phyloP scores from a whole-genome alignment of 805 yeast species.

The Cyberlindnera japonica region DNA sequence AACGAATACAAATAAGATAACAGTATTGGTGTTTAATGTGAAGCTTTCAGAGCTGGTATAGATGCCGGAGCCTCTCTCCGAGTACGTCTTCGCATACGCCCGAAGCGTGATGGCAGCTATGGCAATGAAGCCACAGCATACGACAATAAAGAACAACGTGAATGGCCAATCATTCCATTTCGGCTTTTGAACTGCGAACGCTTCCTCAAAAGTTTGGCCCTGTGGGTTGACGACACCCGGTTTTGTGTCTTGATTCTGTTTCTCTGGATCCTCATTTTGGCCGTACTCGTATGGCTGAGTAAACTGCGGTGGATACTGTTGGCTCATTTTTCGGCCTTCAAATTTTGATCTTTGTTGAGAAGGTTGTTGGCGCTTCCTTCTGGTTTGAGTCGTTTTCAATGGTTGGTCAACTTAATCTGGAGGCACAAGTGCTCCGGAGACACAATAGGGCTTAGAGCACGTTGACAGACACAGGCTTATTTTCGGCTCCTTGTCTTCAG shows the following conservation, averaged over 20 bases:
- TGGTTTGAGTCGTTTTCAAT: too few relatives aligned
- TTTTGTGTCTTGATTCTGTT: slow-evolving; percentile 24
- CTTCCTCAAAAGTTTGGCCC: slow-evolving; percentile 55
- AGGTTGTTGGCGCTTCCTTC: too few relatives aligned
- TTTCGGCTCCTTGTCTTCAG: too few relatives aligned
- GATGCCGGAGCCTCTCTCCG: slow-evolving; percentile 59
- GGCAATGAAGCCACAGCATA: slow-evolving; percentile 63
- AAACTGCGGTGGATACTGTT: slow-evolving; percentile 19
- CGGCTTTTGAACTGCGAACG: slow-evolving; percentile 64
- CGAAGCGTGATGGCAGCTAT: slow-evolving; percentile 66
- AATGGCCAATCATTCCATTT: slow-evolving; percentile 71
- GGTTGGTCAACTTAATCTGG: too few relatives aligned
- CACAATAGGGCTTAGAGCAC: slow-evolving; percentile 1
- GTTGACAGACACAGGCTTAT: too few relatives aligned
- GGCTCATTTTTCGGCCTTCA: not conserved
- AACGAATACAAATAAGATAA: slow-evolving; percentile 64
- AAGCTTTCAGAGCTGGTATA: slow-evolving; percentile 51
- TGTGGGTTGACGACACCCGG: slow-evolving; percentile 35
- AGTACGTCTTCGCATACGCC: slow-evolving; percentile 54
- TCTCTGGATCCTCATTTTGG: slow-evolving; percentile 14
- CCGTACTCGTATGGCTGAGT: slow-evolving; percentile 24
- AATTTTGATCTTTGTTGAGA: too few relatives aligned
- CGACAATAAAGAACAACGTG: slow-evolving; percentile 46
- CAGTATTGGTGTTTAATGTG: slow-evolving; percentile 71
- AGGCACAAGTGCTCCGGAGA: not conserved